These are phyloP conservation scores for Poterioochromonas sp. DNA, from an alignment of 352 stramenopile genomes.

Conservation along the genomic window DNA sequence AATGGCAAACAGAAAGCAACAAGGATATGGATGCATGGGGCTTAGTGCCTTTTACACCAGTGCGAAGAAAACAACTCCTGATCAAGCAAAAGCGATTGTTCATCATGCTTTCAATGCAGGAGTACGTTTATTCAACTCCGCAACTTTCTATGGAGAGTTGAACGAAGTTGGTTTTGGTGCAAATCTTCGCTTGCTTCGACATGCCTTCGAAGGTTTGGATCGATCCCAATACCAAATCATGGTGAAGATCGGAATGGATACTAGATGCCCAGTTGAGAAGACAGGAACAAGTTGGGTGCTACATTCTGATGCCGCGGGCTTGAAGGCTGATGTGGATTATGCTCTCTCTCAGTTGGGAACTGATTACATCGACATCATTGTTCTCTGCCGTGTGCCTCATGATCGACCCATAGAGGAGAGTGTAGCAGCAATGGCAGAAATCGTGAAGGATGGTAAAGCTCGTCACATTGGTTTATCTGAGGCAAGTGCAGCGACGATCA, in stretches of 20 bases:
- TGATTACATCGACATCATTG: conserved; percentile 29
- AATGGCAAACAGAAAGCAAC: background rate
- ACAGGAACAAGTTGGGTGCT: background rate
- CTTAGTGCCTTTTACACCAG: conserved; percentile 13
- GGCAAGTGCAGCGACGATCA: background rate
- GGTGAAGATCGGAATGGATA: conserved; percentile 6
- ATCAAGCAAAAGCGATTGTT: background rate
- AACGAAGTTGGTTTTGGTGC: conserved; percentile 5
- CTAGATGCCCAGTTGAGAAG: conserved; percentile 15
- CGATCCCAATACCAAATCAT: background rate
- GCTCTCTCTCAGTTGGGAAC: background rate
- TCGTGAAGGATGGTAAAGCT: conserved; percentile 17
- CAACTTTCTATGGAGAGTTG: conserved; percentile 22
- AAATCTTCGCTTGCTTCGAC: conserved; percentile 2
- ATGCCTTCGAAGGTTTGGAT: conserved; percentile 5
- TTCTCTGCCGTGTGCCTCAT: background rate
- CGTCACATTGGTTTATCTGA: conserved; percentile 17
- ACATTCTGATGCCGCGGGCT: background rate
- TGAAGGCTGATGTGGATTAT: conserved; percentile 18
- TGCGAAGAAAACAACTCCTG: background rate
- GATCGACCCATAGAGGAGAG: background rate
- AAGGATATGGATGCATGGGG: conserved; percentile 26
- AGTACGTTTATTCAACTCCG: conserved; percentile 14
- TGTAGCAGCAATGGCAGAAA: background rate
- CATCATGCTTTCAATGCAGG: background rate